Evolutionary conservation across 345 rosid species (phyloP), one percentile per base, ranked within the genome.

Genomic region (Isatis tinctoria): DNA sequence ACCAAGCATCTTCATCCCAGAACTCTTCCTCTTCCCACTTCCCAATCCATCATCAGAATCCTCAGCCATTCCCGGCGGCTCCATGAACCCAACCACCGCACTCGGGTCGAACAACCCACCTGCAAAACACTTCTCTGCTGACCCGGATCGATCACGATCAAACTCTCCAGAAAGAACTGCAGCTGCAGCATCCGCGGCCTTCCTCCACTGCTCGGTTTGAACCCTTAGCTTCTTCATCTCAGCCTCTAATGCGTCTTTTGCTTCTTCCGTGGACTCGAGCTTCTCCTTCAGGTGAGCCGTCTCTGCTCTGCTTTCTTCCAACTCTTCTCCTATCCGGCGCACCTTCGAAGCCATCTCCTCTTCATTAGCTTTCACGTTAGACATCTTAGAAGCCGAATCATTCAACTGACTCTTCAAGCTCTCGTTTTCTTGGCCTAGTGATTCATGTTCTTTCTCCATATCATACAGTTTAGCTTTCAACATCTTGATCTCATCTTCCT

Each of bases 131-230:
- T 87, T 90, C 59, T 88, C 96, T 82, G 87, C 72, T 7, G 97
- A 93, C n/a, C 90, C 87, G 11, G 90, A 85, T 53, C 90, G 74
- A 52, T 85, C 80, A 76, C 87, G 83, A 20, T 88, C 96, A 43
- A 66, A 78, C 14, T 74, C 92, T 11, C 91, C 94, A 7, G 96
- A 84, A 20, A 94, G 93, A 17, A 91, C 88, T 2, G 91, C 85
- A 39, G 98, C 96, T 64, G 97, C 98, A 0, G 97, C 98, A 79
- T 91, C 97, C 0, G 98, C 98, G 0, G 96, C 97, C 78, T 94
- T 94, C 76, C 85, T 83, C 98, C 98, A 94, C 70, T 94, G 97
- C 82, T 89, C 97, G 20, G 97, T 91, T 80, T 94, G 98, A 45
- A 88, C 88, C 66, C 84, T 84, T 60, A 94, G 83, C 82, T 79